These are phyloP conservation scores for Bothia castanella DNA, from an alignment of 1,284 basidiomycete genomes.

Conservation along the genomic window DNA sequence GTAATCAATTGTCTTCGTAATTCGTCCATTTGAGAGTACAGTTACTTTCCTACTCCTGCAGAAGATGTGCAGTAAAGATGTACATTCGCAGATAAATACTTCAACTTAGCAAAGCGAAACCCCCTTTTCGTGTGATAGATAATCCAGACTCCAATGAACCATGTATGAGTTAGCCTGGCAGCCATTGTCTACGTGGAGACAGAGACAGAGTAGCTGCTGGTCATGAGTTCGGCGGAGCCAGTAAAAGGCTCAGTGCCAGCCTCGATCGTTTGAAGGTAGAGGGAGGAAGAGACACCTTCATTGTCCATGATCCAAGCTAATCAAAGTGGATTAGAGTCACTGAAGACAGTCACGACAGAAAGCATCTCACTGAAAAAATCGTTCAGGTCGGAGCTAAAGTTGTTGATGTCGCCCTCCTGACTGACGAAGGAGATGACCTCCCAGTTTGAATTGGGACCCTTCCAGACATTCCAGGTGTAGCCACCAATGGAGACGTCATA, in stretches of 20 bases:
- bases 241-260: constrained; percentile 47
- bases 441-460: constrained; percentile 54
- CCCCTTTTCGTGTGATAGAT: too few species aligned
- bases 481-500: constrained; percentile 44
- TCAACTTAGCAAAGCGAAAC: too few species aligned
- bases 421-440: constrained; percentile 56
- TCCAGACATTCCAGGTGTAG: constrained; percentile 56
- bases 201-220: constrained; percentile 36
- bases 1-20: too few species aligned
- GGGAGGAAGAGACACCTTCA: constrained; percentile 40
- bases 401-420: constrained; percentile 44
- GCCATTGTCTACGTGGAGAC: constrained; percentile 12
- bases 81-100: too few species aligned
- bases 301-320: constrained; percentile 40
- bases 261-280: constrained; percentile 46
- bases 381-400: constrained; percentile 54
- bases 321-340: constrained; percentile 1
- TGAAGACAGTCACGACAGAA: background rate
- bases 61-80: too few species aligned
- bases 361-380: constrained; percentile 49
- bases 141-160: too few species aligned
- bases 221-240: constrained; percentile 42
- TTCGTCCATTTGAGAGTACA: too few species aligned
- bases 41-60: too few species aligned
- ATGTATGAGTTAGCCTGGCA: too few species aligned